Evolutionary conservation across 352 stramenopile species (phyloP).

Genomic region (Phytophthora sp.): DNA sequence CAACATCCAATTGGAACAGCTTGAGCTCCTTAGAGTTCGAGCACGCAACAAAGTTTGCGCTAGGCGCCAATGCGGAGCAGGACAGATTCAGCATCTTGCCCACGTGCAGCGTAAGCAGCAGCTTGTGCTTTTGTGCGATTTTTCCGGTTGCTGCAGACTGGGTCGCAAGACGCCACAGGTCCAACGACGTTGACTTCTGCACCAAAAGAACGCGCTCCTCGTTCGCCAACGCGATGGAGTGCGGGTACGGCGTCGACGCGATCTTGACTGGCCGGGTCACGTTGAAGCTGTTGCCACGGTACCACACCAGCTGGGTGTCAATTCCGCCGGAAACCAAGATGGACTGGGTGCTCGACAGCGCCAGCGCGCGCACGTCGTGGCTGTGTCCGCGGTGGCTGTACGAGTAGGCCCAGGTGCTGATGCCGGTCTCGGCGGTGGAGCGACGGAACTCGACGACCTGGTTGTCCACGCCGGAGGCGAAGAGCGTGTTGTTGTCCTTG

Average conservation of each 20-base stretch:
- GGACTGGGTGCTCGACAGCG: constrained; percentile 57
- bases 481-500: constrained; percentile 87
- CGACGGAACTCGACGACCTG: constrained; percentile 89
- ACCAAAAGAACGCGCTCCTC: constrained; percentile 79
- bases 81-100: constrained; percentile 79
- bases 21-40: constrained; percentile 88
- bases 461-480: constrained; percentile 94
- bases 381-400: constrained; percentile 92
- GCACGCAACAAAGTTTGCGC: constrained; percentile 87
- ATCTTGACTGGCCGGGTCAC: constrained; percentile 87
- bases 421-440: constrained; percentile 37
- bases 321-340: constrained; percentile 92
- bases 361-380: constrained; percentile 90
- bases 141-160: constrained; percentile 28
- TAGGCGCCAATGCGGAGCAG: constrained; percentile 83
- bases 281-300: constrained; percentile 85
- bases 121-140: constrained; percentile 60
- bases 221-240: constrained; percentile 66
- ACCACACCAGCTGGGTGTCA: constrained; percentile 95
- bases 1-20: constrained; percentile 81
- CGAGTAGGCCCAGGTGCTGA: constrained; percentile 74
- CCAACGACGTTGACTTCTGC: constrained; percentile 72
- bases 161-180: constrained; percentile 73
- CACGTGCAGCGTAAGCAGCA: constrained; percentile 86
- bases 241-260: constrained; percentile 87